Conservation (phyloP, 1,284 basidiomycete species). For the Puccinia polysora region DNA sequence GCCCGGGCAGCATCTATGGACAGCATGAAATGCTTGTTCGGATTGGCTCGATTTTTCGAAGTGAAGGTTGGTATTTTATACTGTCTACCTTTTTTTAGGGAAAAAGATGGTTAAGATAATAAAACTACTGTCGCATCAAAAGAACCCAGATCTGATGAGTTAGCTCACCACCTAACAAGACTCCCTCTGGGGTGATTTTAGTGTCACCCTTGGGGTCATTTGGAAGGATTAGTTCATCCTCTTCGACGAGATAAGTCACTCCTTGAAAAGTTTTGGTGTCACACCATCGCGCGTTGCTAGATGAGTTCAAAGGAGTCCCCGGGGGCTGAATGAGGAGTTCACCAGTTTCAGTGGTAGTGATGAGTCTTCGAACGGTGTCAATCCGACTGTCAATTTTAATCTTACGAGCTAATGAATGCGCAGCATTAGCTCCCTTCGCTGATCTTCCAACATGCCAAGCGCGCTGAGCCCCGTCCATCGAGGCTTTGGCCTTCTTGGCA, state of each 20-base stretch:
- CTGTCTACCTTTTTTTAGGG: slow-evolving; percentile 61
- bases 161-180: slow-evolving; percentile 71
- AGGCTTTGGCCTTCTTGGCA: slow-evolving; percentile 25
- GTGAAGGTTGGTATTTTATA: slow-evolving; percentile 85
- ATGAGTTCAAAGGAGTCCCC: slow-evolving; percentile 8
- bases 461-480: slow-evolving; percentile 21
- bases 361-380: slow-evolving; percentile 38
- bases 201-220: slow-evolving; percentile 80
- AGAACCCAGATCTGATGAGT: not conserved
- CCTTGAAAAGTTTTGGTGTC: slow-evolving; percentile 71
- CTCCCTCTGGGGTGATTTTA: slow-evolving; percentile 81
- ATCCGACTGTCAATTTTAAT: slow-evolving; percentile 42
- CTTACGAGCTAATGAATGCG: slow-evolving; percentile 9
- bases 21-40: slow-evolving; percentile 82
- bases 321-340: slow-evolving; percentile 31
- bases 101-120: not conserved
- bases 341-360: slow-evolving; percentile 25
- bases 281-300: slow-evolving; percentile 60
- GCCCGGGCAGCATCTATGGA: slow-evolving; percentile 94
- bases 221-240: slow-evolving; percentile 79
- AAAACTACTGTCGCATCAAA: not conserved
- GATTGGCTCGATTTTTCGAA: slow-evolving; percentile 69
- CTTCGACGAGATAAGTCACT: slow-evolving; percentile 69
- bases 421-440: slow-evolving; percentile 15
- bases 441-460: slow-evolving; percentile 31